Evolutionary conservation across 805 yeast species (phyloP).

Genomic region (Komagataella populi): DNA sequence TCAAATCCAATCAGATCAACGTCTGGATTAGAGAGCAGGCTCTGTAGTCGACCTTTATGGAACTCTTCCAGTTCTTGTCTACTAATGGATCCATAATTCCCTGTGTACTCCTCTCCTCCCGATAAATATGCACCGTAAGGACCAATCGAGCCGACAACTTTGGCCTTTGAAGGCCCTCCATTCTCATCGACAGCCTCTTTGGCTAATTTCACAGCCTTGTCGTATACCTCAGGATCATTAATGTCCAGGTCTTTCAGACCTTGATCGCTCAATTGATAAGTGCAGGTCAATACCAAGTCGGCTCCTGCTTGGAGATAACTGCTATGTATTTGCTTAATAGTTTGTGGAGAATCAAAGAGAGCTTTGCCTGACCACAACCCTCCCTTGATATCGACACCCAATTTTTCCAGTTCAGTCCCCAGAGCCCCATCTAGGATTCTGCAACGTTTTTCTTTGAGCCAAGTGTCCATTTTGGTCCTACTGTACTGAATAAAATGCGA

Average conservation of each 20-base stretch:
- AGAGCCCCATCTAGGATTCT: constrained; percentile 45
- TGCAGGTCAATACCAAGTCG: constrained; percentile 37
- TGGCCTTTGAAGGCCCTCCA: constrained; percentile 2
- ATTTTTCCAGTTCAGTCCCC: constrained; percentile 46
- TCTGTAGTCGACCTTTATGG: constrained; percentile 32
- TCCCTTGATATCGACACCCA: constrained; percentile 28
- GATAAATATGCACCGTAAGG: constrained; percentile 65
- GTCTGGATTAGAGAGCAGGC: constrained; percentile 21
- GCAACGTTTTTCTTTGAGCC: background rate
- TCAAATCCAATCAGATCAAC: constrained; percentile 55
- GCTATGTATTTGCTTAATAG: constrained; percentile 31
- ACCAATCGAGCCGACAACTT: constrained; percentile 55
- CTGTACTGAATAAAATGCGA: background rate
- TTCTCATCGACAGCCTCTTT: background rate
- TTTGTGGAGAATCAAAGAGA: constrained; percentile 26
- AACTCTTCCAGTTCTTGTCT: constrained; percentile 28
- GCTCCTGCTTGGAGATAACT: constrained; percentile 43
- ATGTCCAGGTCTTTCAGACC: constrained; percentile 19
- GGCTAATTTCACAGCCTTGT: constrained; percentile 10
- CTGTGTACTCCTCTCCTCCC: constrained; percentile 63
- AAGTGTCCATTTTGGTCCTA: background rate
- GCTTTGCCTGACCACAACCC: constrained; percentile 53
- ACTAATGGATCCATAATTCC: constrained; percentile 36
- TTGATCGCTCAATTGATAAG: constrained; percentile 43
- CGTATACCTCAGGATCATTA: background rate